phyloP scores from a whole-genome alignment of 495 filamentous ascomycete species.

The Aspergillus ostianus region DNA sequence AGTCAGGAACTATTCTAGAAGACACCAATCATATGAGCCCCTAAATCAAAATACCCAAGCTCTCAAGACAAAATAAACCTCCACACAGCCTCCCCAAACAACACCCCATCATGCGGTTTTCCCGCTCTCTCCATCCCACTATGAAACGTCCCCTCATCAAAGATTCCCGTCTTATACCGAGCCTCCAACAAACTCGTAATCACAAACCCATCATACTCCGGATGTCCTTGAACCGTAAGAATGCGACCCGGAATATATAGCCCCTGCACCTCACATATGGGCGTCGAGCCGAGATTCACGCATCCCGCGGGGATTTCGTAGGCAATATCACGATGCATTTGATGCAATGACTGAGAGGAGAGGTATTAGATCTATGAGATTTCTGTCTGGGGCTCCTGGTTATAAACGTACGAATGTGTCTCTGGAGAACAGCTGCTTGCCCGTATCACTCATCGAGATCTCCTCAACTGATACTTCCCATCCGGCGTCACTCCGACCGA shows the following conservation, averaged over 20 bases:
- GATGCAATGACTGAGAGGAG: constrained; percentile 59
- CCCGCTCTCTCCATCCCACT: background rate
- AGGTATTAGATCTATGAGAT: too few species aligned
- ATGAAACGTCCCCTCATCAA: background rate
- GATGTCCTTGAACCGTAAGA: constrained; percentile 84
- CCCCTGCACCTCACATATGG: constrained; percentile 67
- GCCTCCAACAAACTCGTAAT: background rate
- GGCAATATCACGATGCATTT: constrained; percentile 87
- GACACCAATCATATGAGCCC: too few species aligned
- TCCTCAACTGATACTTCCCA: constrained; percentile 78
- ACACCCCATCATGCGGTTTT: background rate
- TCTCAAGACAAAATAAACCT: background rate
- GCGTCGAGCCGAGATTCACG: constrained; percentile 60
- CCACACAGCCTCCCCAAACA: background rate
- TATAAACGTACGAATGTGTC: constrained; percentile 56
- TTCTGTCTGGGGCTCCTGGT: background rate
- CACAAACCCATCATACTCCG: constrained; percentile 72
- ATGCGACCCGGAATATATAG: constrained; percentile 62
- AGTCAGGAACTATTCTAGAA: too few species aligned
- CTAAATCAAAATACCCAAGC: too few species aligned
- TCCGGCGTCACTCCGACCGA: constrained; percentile 59
- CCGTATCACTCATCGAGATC: constrained; percentile 62
- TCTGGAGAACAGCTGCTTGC: constrained; percentile 65
- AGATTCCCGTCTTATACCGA: background rate
- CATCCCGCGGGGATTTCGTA: constrained; percentile 60